Percentiles rank a stretch among this genome's conserved stretches.
These are phyloP conservation scores for Pseudomassariella vexata DNA, from an alignment of 2,329 filamentous ascomycete species.

Conservation along the genomic window DNA sequence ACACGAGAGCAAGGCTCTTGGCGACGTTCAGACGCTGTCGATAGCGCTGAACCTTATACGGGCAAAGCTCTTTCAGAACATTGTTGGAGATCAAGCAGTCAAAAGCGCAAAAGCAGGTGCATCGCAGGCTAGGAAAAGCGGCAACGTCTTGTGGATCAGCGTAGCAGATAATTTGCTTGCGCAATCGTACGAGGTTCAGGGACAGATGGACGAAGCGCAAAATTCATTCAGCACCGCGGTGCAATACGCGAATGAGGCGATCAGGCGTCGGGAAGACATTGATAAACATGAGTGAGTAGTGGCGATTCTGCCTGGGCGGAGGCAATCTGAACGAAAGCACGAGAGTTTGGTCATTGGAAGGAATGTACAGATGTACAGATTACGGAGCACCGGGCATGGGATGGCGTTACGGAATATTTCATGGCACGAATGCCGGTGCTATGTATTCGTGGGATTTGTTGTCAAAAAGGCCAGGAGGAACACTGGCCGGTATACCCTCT, in stretches of 20 bases:
- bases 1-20: conserved; percentile 59
- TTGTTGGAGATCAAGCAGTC: conserved; percentile 73
- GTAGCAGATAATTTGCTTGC: conserved; percentile 76
- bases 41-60: conserved; percentile 85
- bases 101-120: conserved; percentile 69
- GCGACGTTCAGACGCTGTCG: conserved; percentile 74
- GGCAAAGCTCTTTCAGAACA: conserved; percentile 72
- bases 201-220: conserved; percentile 53
- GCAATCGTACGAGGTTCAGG: conserved; percentile 68
- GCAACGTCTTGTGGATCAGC: conserved; percentile 71
- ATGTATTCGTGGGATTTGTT: too few relatives aligned
- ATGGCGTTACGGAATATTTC: too few relatives aligned
- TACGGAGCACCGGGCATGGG: too few relatives aligned
- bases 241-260: conserved; percentile 19
- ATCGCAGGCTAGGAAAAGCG: conserved; percentile 62
- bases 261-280: conserved; percentile 13
- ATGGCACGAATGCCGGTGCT: too few relatives aligned
- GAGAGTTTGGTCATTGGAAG: conserved; percentile 76
- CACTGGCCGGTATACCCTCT: too few relatives aligned
- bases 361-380: conserved; percentile 36
- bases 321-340: too few relatives aligned
- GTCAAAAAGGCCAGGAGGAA: too few relatives aligned
- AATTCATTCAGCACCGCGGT: conserved; percentile 26
- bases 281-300: neutral
- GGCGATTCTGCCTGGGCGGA: too few relatives aligned